These are phyloP conservation scores for Mycena citricolor DNA, from an alignment of 1,284 basidiomycete species.

Conservation along the genomic window DNA sequence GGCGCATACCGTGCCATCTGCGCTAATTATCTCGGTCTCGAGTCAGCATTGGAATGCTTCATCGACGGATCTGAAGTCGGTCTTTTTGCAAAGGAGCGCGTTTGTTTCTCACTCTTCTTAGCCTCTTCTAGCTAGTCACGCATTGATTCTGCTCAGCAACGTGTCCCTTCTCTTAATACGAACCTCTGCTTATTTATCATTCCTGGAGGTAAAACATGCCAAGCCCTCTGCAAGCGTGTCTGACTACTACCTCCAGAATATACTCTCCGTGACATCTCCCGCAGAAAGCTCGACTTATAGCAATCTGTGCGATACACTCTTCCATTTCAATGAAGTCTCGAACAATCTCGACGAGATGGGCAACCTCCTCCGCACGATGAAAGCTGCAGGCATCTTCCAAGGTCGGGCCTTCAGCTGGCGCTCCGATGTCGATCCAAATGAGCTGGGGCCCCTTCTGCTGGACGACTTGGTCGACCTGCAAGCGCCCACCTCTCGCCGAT, in stretches of 20 bases:
- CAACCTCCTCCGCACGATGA: conserved; percentile 34
- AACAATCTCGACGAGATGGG: conserved; percentile 37
- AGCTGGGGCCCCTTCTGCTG: conserved; percentile 32
- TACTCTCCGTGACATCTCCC: conserved; percentile 31
- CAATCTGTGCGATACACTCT: conserved; percentile 32
- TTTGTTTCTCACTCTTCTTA: conserved; percentile 9
- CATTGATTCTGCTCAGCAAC: conserved; percentile 28
- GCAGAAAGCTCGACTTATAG: conserved; percentile 30
- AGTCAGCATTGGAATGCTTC: conserved; percentile 27
- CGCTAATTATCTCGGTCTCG: conserved; percentile 33
- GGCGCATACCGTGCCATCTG: conserved; percentile 37
- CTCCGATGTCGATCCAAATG: conserved; percentile 27
- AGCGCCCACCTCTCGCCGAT: conserved; percentile 26
- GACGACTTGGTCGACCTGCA: conserved; percentile 34
- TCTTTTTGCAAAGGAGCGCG: background rate
- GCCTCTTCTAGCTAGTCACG: conserved; percentile 25
- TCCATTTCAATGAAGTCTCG: conserved; percentile 31
- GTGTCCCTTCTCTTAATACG: conserved; percentile 33
- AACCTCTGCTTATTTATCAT: conserved; percentile 30
- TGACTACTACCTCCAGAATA: no score
- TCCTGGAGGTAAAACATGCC: conserved; percentile 36
- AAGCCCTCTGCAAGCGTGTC: no score
- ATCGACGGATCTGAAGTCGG: conserved; percentile 26
- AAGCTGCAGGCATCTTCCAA: conserved; percentile 27
- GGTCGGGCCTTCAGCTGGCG: conserved; percentile 30